phyloP scores from a whole-genome alignment of 495 filamentous ascomycete genomes.

The Friedmanniomyces simplex region DNA sequence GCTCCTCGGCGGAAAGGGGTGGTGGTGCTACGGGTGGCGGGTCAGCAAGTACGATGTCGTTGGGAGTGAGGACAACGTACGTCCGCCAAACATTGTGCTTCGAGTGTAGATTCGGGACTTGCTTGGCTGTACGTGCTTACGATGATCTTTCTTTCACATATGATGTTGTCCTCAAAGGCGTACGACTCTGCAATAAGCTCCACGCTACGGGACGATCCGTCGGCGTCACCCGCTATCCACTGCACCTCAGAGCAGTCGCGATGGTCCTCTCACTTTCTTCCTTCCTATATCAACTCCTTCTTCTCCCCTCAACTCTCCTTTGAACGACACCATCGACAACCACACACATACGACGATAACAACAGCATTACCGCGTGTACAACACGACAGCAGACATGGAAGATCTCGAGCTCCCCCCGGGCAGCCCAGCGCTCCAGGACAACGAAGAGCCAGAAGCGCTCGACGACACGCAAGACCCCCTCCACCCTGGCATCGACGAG shows the following conservation, averaged over 20 bases:
- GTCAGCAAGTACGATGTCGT: not conserved
- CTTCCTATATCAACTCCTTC: too few species aligned
- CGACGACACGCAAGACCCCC: slow-evolving; percentile 35
- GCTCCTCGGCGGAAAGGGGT: slow-evolving; percentile 16
- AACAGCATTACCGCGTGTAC: not conserved
- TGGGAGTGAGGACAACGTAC: slow-evolving; percentile 4
- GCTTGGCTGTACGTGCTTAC: not conserved
- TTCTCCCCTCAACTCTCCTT: not conserved
- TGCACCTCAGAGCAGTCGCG: too few species aligned
- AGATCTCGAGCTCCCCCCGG: slow-evolving; percentile 19
- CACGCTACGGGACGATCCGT: too few species aligned
- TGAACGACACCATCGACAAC: not conserved
- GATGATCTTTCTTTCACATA: too few species aligned
- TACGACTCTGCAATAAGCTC: too few species aligned
- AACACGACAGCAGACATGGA: slow-evolving; percentile 14
- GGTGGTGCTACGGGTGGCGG: slow-evolving; percentile 20
- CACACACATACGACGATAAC: not conserved
- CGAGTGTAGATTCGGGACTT: not conserved
- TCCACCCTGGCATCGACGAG: slow-evolving; percentile 35
- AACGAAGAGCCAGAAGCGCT: slow-evolving; percentile 31
- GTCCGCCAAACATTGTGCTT: slow-evolving; percentile 24
- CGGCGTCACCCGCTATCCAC: too few species aligned
- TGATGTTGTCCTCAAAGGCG: too few species aligned
- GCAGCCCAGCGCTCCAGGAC: slow-evolving; percentile 11
- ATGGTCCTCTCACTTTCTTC: too few species aligned